Percentiles rank a stretch among this genome's conserved stretches.
phyloP scores from a whole-genome alignment of 768 basidiomycete species.

The Macrocybe gigantea region DNA sequence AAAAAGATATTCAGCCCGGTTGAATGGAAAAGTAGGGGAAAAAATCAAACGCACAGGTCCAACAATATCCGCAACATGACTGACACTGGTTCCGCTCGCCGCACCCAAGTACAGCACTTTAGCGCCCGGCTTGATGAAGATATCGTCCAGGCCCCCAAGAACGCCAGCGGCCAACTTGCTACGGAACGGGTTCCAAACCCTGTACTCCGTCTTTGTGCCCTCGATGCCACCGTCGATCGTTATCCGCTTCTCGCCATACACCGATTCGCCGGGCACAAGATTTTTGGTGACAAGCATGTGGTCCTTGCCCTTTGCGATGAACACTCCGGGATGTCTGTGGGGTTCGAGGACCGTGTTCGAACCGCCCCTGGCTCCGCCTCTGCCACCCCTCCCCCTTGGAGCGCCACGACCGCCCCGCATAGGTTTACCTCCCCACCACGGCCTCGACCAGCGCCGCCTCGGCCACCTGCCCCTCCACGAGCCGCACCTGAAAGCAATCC shows the following conservation, averaged over 20 bases:
- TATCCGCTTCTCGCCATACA: conserved; percentile 98
- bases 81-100: conserved; percentile 95
- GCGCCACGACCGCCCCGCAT: conserved; percentile 40
- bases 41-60: conserved; percentile 64
- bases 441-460: conserved; percentile 32
- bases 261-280: conserved; percentile 93
- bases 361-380: conserved; percentile 75
- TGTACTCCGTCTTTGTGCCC: conserved; percentile 89
- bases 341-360: conserved; percentile 91
- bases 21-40: not conserved
- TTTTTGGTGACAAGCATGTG: conserved; percentile 97
- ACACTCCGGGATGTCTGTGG: conserved; percentile 90
- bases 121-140: conserved; percentile 88
- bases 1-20: conserved; percentile 3
- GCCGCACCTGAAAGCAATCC: conserved; percentile 30
- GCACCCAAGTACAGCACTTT: conserved; percentile 98
- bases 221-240: conserved; percentile 72
- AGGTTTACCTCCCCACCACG: conserved; percentile 36
- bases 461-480: conserved; percentile 34
- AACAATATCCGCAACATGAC: conserved; percentile 98
- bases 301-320: conserved; percentile 97
- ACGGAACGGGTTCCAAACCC: conserved; percentile 99
- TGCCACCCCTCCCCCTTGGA: conserved; percentile 53
- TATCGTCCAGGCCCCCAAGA: conserved; percentile 88
- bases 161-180: conserved; percentile 96